Percentiles rank a stretch among this genome's conserved stretches.
These are phyloP conservation scores for Hortaea werneckii DNA, from an alignment of 2,329 filamentous ascomycete genomes.

Conservation along the genomic window DNA sequence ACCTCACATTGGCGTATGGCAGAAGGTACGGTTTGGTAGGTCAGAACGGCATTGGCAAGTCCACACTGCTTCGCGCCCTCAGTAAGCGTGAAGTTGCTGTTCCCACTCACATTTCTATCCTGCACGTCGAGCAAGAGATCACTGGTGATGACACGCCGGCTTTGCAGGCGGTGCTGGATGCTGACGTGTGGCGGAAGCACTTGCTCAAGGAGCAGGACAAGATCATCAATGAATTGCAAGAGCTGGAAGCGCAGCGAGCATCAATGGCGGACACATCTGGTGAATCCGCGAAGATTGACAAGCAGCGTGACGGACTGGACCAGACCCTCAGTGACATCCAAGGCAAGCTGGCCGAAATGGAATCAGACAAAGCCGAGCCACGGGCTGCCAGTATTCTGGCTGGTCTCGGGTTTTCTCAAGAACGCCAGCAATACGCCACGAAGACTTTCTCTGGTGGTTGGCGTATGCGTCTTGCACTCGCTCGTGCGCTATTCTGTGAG, in stretches of 20 bases:
- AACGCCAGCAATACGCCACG: constrained; percentile 83
- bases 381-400: constrained; percentile 91
- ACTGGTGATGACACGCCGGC: constrained; percentile 91
- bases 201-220: constrained; percentile 81
- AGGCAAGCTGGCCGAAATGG: constrained; percentile 89
- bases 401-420: constrained; percentile 89
- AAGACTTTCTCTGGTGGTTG: constrained; percentile 99
- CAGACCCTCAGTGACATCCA: constrained; percentile 86
- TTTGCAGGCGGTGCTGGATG: constrained; percentile 88
- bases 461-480: constrained; percentile 94
- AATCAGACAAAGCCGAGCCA: constrained; percentile 95
- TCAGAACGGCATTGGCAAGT: constrained; percentile 88
- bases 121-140: constrained; percentile 98
- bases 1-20: constrained; percentile 80
- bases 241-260: constrained; percentile 66
- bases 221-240: constrained; percentile 64
- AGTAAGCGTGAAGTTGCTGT: constrained; percentile 89
- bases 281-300: constrained; percentile 76
- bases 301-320: constrained; percentile 81
- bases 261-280: constrained; percentile 83
- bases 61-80: constrained; percentile 83
- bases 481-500: constrained; percentile 93
- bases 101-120: constrained; percentile 94
- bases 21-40: constrained; percentile 94
- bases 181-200: constrained; percentile 97